Percentiles rank a stretch among this genome's conserved stretches.
phyloP scores from a whole-genome alignment of 1,284 basidiomycete species.

The Ganoderma multipileum region DNA sequence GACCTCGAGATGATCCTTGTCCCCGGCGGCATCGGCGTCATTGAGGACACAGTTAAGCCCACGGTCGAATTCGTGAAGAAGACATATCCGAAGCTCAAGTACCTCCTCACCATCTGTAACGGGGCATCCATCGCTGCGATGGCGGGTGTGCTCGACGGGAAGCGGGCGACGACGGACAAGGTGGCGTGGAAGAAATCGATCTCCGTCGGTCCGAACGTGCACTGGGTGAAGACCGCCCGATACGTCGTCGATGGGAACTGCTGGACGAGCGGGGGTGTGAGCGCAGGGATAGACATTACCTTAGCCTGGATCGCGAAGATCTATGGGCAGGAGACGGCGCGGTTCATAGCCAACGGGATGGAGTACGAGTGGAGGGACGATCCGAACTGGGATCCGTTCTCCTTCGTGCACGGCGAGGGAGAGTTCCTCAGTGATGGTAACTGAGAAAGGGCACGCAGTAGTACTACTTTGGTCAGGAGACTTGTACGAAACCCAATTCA shows the following conservation, averaged over 20 bases:
- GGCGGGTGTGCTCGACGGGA: slow-evolving; percentile 50
- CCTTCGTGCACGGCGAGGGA: slow-evolving; percentile 1
- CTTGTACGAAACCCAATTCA: too few species aligned
- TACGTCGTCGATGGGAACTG: slow-evolving; percentile 48
- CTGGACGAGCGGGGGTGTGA: slow-evolving; percentile 48
- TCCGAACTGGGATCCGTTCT: slow-evolving; percentile 11
- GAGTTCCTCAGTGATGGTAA: neutral
- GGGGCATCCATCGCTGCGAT: slow-evolving; percentile 47
- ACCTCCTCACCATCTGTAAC: slow-evolving; percentile 52
- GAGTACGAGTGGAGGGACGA: slow-evolving; percentile 15
- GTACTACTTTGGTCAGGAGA: too few species aligned
- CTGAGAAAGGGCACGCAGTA: neutral
- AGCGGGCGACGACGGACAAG: slow-evolving; percentile 53
- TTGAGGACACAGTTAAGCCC: slow-evolving; percentile 33
- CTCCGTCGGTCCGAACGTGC: slow-evolving; percentile 29
- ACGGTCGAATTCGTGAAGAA: slow-evolving; percentile 43
- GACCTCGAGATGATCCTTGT: slow-evolving; percentile 53
- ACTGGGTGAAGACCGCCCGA: slow-evolving; percentile 46
- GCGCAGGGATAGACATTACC: slow-evolving; percentile 38
- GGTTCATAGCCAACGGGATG: slow-evolving; percentile 7
- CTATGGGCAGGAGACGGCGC: slow-evolving; percentile 5
- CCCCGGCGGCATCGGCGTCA: slow-evolving; percentile 48
- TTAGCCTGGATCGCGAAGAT: slow-evolving; percentile 8
- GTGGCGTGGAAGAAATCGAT: slow-evolving; percentile 30
- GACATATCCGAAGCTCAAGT: slow-evolving; percentile 45